Evolutionary conservation across 2,329 filamentous ascomycete genomes (phyloP), one percentile per base, ranked within the genome.

Genomic region (Aspergillus aculeatinus): DNA sequence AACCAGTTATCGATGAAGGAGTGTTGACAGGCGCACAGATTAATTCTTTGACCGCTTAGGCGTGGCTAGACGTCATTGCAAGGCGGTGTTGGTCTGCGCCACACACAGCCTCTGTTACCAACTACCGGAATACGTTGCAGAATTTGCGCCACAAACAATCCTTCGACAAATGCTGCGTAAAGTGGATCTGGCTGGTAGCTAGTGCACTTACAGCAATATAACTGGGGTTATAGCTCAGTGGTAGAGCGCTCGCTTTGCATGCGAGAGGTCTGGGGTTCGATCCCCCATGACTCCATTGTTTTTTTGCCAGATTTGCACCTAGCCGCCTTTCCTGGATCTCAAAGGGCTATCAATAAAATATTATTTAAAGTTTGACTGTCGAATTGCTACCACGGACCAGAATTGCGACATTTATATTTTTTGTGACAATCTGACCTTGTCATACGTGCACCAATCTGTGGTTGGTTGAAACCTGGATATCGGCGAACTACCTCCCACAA

Each of bases 11-110:
- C 65, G 65, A 65, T 68, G 69, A 66, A 68, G 64, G 54, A 65
- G 65, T 74, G 72, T 74, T 73, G 70, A 74, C 70, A 66, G 61
- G 68, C 67, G 68, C 69, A 72, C 67, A 72, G 67, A 69, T 67
- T 69, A 68, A 68, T 68, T 58, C 61, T 51, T 62, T 57, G 57
- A 60, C 57, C 59, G 57, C 57, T 48, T 31, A 55, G 57, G 60
- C 62, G 59, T 58, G 61, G 52, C 61, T 51, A 71, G 65, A 76
- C 74, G 74, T 76, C 74, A 76, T 76, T 74, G 62, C 62, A 62
- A 61, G 60, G 63, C 60, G 66, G 70, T 70, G 66, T 64, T 67
- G 60, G 48, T 59, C 66, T 67, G 67, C 66, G 71, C 71, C 70
- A 69, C 68, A 65, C 4, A 6, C 49, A n/a, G 16, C 14, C 53